Conservation (phyloP, 257 asterid genomes). For the Capsicum baccatum region DNA sequence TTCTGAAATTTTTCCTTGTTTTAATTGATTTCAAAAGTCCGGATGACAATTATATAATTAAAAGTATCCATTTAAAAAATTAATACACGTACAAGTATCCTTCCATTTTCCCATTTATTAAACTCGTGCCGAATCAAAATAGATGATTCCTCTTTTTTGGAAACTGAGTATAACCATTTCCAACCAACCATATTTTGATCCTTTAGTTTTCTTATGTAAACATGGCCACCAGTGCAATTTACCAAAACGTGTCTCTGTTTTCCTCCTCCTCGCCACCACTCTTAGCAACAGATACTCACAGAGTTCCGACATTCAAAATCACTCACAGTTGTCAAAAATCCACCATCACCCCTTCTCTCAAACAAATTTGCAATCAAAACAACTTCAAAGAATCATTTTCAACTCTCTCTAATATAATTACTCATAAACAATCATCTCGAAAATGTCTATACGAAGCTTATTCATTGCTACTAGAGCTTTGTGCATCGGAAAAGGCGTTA, state of each 20-base stretch:
- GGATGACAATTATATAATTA: too few species aligned
- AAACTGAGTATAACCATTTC: background rate
- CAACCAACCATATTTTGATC: background rate
- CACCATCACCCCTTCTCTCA: slow-evolving; percentile 32
- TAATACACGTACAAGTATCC: too few species aligned
- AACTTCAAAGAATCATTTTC: slow-evolving; percentile 45
- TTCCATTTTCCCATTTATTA: too few species aligned
- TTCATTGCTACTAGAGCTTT: slow-evolving; percentile 59
- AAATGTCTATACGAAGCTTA: slow-evolving; percentile 57
- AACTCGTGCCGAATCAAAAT: too few species aligned
- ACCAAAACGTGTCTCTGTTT: slow-evolving; percentile 39
- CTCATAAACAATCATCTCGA: slow-evolving; percentile 22
- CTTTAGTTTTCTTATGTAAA: background rate
- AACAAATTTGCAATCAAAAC: slow-evolving; percentile 29
- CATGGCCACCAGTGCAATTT: slow-evolving; percentile 44
- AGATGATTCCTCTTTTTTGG: too few species aligned
- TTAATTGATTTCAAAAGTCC: too few species aligned
- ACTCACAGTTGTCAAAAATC: slow-evolving; percentile 10
- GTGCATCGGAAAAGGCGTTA: slow-evolving; percentile 47
- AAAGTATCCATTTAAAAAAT: too few species aligned
- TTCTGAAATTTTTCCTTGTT: too few species aligned
- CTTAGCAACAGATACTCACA: slow-evolving; percentile 23
- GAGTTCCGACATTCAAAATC: slow-evolving; percentile 24
- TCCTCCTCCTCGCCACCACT: slow-evolving; percentile 39
- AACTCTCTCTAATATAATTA: slow-evolving; percentile 38